Percentiles rank a stretch among this genome's conserved stretches.
These are phyloP conservation scores for Penstemon barbatus DNA, from an alignment of 257 asterid genomes.

Conservation along the genomic window DNA sequence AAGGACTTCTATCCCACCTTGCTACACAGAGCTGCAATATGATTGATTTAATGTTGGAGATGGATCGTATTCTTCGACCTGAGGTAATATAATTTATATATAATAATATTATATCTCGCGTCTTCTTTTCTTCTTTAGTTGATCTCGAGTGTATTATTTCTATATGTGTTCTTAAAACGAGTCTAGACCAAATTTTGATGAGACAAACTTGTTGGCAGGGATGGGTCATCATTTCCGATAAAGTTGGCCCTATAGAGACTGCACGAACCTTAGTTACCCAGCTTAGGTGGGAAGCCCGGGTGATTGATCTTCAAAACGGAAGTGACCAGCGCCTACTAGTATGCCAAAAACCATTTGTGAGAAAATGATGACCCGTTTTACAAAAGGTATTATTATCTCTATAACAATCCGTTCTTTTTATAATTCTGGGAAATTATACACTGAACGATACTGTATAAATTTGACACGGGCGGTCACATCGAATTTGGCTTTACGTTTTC, in stretches of 20 bases:
- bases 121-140: not conserved
- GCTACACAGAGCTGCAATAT: constrained; percentile 56
- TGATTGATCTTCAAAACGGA: constrained; percentile 80
- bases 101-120: not conserved
- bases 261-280: constrained; percentile 66
- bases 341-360: constrained; percentile 84
- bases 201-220: constrained; percentile 53
- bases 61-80: constrained; percentile 93
- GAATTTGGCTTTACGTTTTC: constrained; percentile 26
- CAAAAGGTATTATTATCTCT: constrained; percentile 30
- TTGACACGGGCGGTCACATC: constrained; percentile 30
- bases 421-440: constrained; percentile 41
- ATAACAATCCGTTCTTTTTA: constrained; percentile 37
- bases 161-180: not conserved
- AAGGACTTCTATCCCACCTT: constrained; percentile 67
- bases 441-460: constrained; percentile 25
- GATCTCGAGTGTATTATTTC: not conserved
- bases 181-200: not conserved
- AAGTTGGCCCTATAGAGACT: constrained; percentile 53
- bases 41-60: constrained; percentile 63
- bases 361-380: constrained; percentile 52
- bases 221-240: constrained; percentile 81
- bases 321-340: constrained; percentile 84
- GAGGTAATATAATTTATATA: constrained; percentile 54
- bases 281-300: constrained; percentile 93